Conservation (phyloP, 768 basidiomycete species). For the Coprinopsis strossmayeri region DNA sequence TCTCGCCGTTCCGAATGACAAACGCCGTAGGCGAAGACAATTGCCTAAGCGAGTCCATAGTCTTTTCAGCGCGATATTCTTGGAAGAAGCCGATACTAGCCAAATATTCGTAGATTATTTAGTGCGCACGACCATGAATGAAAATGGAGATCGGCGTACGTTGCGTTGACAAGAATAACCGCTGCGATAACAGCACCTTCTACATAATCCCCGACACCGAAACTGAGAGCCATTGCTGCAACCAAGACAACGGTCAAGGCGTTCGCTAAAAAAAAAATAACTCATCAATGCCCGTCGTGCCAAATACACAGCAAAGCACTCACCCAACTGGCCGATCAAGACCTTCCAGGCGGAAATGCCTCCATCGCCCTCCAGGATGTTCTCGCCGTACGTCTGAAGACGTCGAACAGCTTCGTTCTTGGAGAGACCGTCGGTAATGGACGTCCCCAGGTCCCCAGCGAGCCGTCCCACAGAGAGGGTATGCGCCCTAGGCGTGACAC, state of each 20-base stretch:
- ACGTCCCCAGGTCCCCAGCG: conserved; percentile 16
- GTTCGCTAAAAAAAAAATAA: conserved; percentile 23
- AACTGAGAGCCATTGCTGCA: conserved; percentile 42
- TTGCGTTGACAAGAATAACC: conserved; percentile 35
- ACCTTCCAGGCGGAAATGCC: conserved; percentile 29
- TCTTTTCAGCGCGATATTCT: conserved; percentile 44
- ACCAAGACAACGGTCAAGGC: conserved; percentile 31
- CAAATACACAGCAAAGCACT: background rate
- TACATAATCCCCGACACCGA: conserved; percentile 48
- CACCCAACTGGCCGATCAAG: conserved; percentile 29
- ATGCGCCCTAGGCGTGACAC: conserved; percentile 24
- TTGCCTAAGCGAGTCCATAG: conserved; percentile 42
- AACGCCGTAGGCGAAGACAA: conserved; percentile 41
- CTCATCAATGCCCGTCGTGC: background rate
- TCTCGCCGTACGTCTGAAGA: conserved; percentile 26
- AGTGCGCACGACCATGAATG: background rate
- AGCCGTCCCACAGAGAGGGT: conserved; percentile 22
- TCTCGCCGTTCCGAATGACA: conserved; percentile 36
- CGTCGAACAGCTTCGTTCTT: conserved; percentile 28
- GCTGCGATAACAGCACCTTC: conserved; percentile 44
- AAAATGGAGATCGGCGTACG: conserved; percentile 16
- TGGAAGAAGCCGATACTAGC: conserved; percentile 39
- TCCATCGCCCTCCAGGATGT: conserved; percentile 25
- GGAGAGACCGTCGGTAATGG: conserved; percentile 16
- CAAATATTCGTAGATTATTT: background rate